These are phyloP conservation scores for Cutaneotrichosporon sp. DNA, from an alignment of 1,284 basidiomycete genomes.

Conservation along the genomic window DNA sequence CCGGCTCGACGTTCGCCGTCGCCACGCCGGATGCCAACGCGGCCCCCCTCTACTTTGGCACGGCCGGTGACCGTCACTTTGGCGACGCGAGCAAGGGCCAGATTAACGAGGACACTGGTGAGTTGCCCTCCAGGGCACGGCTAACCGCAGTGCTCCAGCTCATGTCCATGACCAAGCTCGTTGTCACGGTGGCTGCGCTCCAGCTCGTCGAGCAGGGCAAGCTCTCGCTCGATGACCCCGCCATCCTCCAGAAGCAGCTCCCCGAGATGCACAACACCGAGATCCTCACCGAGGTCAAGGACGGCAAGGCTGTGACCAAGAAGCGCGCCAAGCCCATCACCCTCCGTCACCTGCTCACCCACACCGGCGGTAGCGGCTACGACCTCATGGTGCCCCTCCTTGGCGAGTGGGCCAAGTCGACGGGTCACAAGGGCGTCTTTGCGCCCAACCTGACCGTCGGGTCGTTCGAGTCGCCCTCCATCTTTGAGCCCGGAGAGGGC, in stretches of 20 bases:
- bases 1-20: slow-evolving; percentile 37
- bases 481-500: slow-evolving; percentile 40
- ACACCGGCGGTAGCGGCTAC: slow-evolving; percentile 27
- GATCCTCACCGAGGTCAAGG: slow-evolving; percentile 34
- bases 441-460: slow-evolving; percentile 25
- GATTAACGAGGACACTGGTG: slow-evolving; percentile 40
- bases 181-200: slow-evolving; percentile 18
- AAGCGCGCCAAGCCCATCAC: slow-evolving; percentile 38
- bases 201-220: slow-evolving; percentile 24
- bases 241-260: slow-evolving; percentile 30
- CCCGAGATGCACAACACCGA: slow-evolving; percentile 39
- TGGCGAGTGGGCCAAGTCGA: slow-evolving; percentile 14
- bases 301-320: slow-evolving; percentile 28
- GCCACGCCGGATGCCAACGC: slow-evolving; percentile 24
- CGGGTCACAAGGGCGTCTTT: slow-evolving; percentile 9
- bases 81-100: slow-evolving; percentile 31
- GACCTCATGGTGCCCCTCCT: slow-evolving; percentile 16
- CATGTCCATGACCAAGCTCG: slow-evolving; percentile 45
- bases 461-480: slow-evolving; percentile 26
- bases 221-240: slow-evolving; percentile 31
- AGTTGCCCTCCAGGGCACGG: slow-evolving; percentile 2
- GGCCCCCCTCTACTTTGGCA: slow-evolving; percentile 31
- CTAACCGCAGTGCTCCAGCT: slow-evolving; percentile 34
- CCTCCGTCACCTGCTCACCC: slow-evolving; percentile 40
- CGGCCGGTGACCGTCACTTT: slow-evolving; percentile 33